Conservation (phyloP, 2,329 filamentous ascomycete species). For the Apiospora arundinis region DNA sequence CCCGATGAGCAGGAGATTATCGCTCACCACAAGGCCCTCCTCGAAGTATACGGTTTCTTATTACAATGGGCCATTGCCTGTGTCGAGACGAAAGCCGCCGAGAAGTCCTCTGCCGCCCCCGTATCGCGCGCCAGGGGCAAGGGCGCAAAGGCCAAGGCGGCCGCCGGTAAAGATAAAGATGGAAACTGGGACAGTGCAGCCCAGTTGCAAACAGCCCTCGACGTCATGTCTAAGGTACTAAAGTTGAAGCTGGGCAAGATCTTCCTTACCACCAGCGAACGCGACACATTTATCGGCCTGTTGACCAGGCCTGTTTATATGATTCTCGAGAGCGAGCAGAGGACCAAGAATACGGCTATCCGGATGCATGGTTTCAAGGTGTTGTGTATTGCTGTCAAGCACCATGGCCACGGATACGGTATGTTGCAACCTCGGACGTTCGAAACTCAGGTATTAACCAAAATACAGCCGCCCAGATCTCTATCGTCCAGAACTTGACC, state of each 20-base stretch:
- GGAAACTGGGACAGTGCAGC: slow-evolving; percentile 85
- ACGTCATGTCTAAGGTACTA: slow-evolving; percentile 94
- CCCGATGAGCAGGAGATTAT: slow-evolving; percentile 87
- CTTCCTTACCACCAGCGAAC: slow-evolving; percentile 94
- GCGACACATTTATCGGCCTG: slow-evolving; percentile 91
- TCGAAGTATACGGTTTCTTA: slow-evolving; percentile 94
- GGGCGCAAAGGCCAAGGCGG: slow-evolving; percentile 76
- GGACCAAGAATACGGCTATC: slow-evolving; percentile 86
- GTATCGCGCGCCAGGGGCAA: slow-evolving; percentile 76
- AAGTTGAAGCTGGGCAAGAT: slow-evolving; percentile 91
- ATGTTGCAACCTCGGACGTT: slow-evolving; percentile 37
- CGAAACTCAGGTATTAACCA: slow-evolving; percentile 35
- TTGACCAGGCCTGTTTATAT: slow-evolving; percentile 94
- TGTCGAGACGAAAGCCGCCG: slow-evolving; percentile 92
- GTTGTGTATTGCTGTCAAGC: slow-evolving; percentile 93
- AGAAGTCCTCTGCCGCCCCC: slow-evolving; percentile 79
- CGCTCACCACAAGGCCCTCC: slow-evolving; percentile 84
- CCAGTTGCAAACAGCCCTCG: slow-evolving; percentile 87
- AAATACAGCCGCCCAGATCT: slow-evolving; percentile 84
- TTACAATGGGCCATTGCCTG: slow-evolving; percentile 94
- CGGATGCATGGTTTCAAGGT: slow-evolving; percentile 98
- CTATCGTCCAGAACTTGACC: slow-evolving; percentile 94
- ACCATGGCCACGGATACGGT: slow-evolving; percentile 97
- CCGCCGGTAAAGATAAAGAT: slow-evolving; percentile 68
- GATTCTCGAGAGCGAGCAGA: slow-evolving; percentile 90